Percentiles rank a stretch among this genome's conserved stretches.
Evolutionary conservation across 192 early-diverging fungal species (phyloP).

Genomic region (Dissophora ornata): DNA sequence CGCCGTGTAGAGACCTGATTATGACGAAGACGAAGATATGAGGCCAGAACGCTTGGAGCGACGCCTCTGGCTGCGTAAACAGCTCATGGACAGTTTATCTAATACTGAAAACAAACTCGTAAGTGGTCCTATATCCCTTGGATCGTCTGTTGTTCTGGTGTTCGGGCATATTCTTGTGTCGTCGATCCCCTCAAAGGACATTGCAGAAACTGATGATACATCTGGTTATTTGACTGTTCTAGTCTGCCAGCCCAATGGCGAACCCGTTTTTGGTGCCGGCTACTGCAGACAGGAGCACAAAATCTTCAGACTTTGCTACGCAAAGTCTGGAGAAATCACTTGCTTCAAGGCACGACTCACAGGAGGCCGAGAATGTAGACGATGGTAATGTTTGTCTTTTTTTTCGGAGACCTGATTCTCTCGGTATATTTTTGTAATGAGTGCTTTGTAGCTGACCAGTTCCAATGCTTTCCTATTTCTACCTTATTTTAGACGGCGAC

Average conservation of each 20-base stretch:
- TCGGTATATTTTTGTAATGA: background rate
- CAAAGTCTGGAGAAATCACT: background rate
- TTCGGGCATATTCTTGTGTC: no score
- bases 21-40: background rate
- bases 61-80: slow-evolving; percentile 11
- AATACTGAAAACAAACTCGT: background rate
- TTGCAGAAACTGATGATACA: no score
- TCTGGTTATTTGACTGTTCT: background rate
- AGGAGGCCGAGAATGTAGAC: background rate
- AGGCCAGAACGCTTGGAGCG: slow-evolving; percentile 6
- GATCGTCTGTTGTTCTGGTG: background rate
- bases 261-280: background rate
- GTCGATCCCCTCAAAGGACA: no score
- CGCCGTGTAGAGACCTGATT: background rate
- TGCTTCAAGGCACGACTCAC: background rate
- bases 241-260: background rate
- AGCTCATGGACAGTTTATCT: background rate
- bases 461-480: no score
- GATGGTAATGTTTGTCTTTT: background rate
- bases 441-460: no score
- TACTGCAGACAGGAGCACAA: background rate
- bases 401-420: no score
- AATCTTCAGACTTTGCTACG: background rate
- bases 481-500: background rate
- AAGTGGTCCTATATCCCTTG: background rate